Base-by-base conservation (phyloP, 257 asterid genomes). In the Solanum pinnatisectum region DNA sequence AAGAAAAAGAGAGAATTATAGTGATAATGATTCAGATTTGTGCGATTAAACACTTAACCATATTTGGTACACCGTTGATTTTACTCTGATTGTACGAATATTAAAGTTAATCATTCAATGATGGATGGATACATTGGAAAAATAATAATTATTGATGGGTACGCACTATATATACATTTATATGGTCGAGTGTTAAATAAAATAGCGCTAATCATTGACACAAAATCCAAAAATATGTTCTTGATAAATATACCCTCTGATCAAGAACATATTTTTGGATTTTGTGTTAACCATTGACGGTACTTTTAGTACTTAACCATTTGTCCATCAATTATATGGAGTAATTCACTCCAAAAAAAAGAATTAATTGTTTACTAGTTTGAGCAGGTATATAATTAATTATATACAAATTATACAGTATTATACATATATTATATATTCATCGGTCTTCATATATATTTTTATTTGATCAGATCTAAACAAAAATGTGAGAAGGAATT, bases 81-180 rank as follows among this genome's bases (percentile, higher is more conserved):
- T 63, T 79, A 76, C 71, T 78, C 89, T 67, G 49, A 83, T 44
- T 89, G 91, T 89, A 85, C 27, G 63, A 79, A 86, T 70, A 81
- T 86, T 86, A 83, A 89, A 87, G 90, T 36, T 84, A 73, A 84
- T 10, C 30, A 49, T 49, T n/a, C n/a, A n/a, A n/a, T 49, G 60
- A 49, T 49, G 12, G n/a, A n/a, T n/a, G 70, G 13, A 16, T 52
- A 73, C 91, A 88, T 10, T 3, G 71, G 32, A 23, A n/a, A 63
- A 63, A 59, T 20, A 59, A 8, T 59, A 22, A 87, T 7, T 40
- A 49, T 56, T 52, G 84, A 60, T 84, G 82, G 71, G 32, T 77
- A 83, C 91, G 88, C n/a, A 4, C 35, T 88, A 87, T 88, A 84
- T 5, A 67, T 25, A 13, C 33, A 25, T 67, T 84, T 42, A 73